These are phyloP conservation scores for Ganoderma multipileum DNA, from an alignment of 1,284 basidiomycete genomes.

Conservation along the genomic window DNA sequence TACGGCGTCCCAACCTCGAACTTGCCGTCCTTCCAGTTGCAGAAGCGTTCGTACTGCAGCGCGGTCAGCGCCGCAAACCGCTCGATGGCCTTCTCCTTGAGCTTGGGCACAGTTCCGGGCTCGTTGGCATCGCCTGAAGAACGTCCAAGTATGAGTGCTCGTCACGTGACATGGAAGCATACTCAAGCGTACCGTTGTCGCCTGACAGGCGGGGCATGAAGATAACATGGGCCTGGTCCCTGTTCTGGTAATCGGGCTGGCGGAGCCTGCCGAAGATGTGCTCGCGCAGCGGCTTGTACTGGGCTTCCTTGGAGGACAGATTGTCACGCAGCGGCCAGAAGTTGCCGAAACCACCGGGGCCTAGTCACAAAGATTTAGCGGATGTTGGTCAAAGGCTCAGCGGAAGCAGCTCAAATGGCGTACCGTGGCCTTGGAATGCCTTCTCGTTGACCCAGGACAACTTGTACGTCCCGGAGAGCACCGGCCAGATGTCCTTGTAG, in stretches of 20 bases:
- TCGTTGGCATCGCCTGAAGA: neutral
- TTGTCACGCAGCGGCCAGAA: slow-evolving; percentile 20
- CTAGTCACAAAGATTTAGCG: slow-evolving; percentile 10
- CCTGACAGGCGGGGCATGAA: slow-evolving; percentile 44
- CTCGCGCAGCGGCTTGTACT: slow-evolving; percentile 16
- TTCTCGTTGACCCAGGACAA: slow-evolving; percentile 35
- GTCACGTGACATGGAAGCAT: too few relatives aligned
- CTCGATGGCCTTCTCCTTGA: slow-evolving; percentile 15
- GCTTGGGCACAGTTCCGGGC: neutral
- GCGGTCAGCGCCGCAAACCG: slow-evolving; percentile 38
- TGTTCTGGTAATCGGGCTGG: slow-evolving; percentile 24
- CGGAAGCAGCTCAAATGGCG: neutral
- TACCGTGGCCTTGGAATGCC: slow-evolving; percentile 34
- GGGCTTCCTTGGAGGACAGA: slow-evolving; percentile 7
- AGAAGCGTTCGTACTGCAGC: slow-evolving; percentile 41
- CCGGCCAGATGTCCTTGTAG: slow-evolving; percentile 42
- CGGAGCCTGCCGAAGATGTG: slow-evolving; percentile 31
- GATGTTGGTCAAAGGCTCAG: neutral
- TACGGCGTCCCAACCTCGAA: slow-evolving; percentile 25
- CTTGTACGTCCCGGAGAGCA: slow-evolving; percentile 32
- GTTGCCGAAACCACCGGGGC: slow-evolving; percentile 25
- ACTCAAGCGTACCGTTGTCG: slow-evolving; percentile 24
- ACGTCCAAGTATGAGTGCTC: neutral
- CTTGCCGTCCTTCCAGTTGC: slow-evolving; percentile 39
- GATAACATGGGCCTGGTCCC: slow-evolving; percentile 25